phyloP scores from a whole-genome alignment of 2,329 filamentous ascomycete species.

The Pyrenophora seminiperda region DNA sequence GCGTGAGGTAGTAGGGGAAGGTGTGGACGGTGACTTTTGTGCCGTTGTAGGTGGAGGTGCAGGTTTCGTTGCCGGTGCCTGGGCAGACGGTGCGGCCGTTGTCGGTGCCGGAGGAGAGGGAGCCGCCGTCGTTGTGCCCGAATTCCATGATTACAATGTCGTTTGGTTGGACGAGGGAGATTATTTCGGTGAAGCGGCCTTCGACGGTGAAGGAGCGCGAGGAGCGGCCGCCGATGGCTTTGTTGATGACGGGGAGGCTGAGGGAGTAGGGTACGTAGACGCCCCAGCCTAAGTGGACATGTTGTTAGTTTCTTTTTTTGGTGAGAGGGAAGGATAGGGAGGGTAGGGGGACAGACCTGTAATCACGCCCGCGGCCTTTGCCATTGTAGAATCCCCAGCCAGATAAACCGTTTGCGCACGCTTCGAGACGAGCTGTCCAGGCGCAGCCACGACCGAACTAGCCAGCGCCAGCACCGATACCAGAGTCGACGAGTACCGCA shows the following conservation, averaged over 20 bases:
- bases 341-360: conserved; percentile 40
- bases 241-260: conserved; percentile 62
- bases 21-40: conserved; percentile 63
- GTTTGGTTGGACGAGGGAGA: conserved; percentile 57
- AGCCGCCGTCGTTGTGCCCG: conserved; percentile 73
- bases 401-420: conserved; percentile 57
- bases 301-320: background rate
- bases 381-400: conserved; percentile 68
- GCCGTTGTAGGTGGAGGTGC: conserved; percentile 59
- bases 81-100: conserved; percentile 67
- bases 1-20: conserved; percentile 64
- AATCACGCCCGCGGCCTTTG: conserved; percentile 52
- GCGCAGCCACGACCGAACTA: conserved; percentile 30
- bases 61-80: conserved; percentile 60
- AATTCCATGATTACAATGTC: conserved; percentile 75
- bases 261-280: conserved; percentile 62
- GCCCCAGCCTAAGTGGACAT: conserved; percentile 63
- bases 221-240: conserved; percentile 68
- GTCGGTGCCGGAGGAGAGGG: conserved; percentile 55
- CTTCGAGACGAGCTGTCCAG: conserved; percentile 28
- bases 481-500: conserved; percentile 19
- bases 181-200: conserved; percentile 65
- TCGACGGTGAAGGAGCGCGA: conserved; percentile 70
- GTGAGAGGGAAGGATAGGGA: background rate
- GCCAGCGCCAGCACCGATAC: conserved; percentile 28